Percentiles rank a stretch among this genome's conserved stretches.
phyloP scores from a whole-genome alignment of 1,284 basidiomycete species.

The Ceratobasidium sp. region DNA sequence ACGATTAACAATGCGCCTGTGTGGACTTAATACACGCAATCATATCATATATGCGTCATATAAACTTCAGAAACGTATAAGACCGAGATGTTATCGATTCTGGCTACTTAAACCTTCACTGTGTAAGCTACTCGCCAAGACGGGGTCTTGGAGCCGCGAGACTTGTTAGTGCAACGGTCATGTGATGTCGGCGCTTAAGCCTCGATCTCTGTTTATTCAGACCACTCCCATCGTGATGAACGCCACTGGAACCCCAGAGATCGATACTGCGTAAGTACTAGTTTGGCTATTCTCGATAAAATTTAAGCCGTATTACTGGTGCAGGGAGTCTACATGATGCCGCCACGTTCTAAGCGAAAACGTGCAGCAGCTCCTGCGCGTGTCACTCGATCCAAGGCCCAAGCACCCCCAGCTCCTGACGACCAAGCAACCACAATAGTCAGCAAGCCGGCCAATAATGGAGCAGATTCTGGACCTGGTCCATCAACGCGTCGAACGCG shows the following conservation, averaged over 20 bases:
- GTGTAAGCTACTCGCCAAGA: too few relatives aligned
- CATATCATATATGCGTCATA: background rate
- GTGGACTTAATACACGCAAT: too few relatives aligned
- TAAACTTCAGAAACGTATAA: too few relatives aligned
- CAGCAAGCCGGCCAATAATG: background rate
- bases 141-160: too few relatives aligned
- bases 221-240: background rate
- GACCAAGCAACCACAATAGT: background rate
- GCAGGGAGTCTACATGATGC: conserved; percentile 10
- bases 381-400: conserved; percentile 15
- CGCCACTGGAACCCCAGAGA: background rate
- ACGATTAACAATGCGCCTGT: too few relatives aligned
- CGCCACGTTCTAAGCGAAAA: conserved; percentile 29
- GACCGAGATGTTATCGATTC: too few relatives aligned
- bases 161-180: background rate
- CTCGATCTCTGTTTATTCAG: background rate
- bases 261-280: background rate
- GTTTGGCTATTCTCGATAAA: background rate
- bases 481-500: conserved; percentile 3
- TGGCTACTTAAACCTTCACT: too few relatives aligned
- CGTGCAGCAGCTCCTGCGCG: conserved; percentile 8
- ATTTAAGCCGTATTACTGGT: background rate
- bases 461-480: background rate
- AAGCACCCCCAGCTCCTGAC: background rate
- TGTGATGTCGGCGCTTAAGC: background rate